Conservation (phyloP, 768 basidiomycete species). For the Podaxis carcinomalis region DNA sequence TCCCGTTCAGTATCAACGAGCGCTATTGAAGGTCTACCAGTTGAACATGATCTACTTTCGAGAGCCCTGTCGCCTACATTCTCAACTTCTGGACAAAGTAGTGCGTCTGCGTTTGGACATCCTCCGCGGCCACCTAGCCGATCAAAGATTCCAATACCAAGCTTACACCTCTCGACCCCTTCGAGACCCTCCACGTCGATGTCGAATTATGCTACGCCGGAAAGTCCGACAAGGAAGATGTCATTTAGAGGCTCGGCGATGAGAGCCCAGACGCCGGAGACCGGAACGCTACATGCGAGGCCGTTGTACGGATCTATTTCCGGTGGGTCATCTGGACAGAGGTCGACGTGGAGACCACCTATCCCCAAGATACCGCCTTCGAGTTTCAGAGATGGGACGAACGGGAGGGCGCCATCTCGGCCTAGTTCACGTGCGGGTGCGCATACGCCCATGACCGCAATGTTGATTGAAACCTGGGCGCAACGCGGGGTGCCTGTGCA, state of each 20-base stretch:
- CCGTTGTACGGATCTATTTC: conserved; percentile 57
- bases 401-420: conserved; percentile 56
- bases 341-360: conserved; percentile 35
- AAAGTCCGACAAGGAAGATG: conserved; percentile 14
- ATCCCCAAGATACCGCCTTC: conserved; percentile 60
- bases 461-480: conserved; percentile 8
- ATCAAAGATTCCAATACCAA: conserved; percentile 81
- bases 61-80: conserved; percentile 65
- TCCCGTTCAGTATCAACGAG: conserved; percentile 45
- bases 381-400: conserved; percentile 62
- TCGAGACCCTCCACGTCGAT: conserved; percentile 47
- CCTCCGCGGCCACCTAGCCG: conserved; percentile 75
- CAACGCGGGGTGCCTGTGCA: conserved; percentile 36
- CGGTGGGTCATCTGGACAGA: conserved; percentile 34
- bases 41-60: background rate
- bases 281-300: conserved; percentile 43
- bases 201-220: conserved; percentile 10
- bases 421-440: conserved; percentile 63
- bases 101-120: conserved; percentile 41
- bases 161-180: conserved; percentile 64
- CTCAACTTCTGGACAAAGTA: conserved; percentile 40
- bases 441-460: conserved; percentile 53
- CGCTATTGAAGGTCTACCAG: conserved; percentile 30
- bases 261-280: conserved; percentile 65
- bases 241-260: conserved; percentile 6